These are phyloP conservation scores for Aureobasidium sp. DNA, from an alignment of 2,329 filamentous ascomycete genomes.

Conservation along the genomic window DNA sequence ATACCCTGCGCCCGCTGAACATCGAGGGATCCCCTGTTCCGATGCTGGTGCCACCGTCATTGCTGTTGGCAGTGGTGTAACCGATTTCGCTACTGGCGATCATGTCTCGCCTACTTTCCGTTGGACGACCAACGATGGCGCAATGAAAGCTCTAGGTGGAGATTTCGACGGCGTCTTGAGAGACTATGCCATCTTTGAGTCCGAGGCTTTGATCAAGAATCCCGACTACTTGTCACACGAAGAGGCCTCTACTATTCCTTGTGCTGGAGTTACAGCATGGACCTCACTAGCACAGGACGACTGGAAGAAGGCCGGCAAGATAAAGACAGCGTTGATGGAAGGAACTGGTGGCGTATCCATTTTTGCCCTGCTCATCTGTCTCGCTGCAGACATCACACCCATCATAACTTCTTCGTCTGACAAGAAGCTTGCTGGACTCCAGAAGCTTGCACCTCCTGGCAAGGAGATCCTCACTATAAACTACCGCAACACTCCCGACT, in stretches of 20 bases:
- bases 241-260: conserved; percentile 34
- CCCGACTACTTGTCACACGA: conserved; percentile 34
- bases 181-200: conserved; percentile 35
- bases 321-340: conserved; percentile 40
- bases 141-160: conserved; percentile 36
- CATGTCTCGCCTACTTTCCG: conserved; percentile 28
- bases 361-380: conserved; percentile 26
- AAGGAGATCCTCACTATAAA: conserved; percentile 23
- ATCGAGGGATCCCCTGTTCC: conserved; percentile 26
- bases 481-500: conserved; percentile 18
- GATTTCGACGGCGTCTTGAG: conserved; percentile 41
- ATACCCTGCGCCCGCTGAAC: conserved; percentile 27
- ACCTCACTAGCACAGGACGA: conserved; percentile 26
- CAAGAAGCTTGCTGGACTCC: conserved; percentile 18
- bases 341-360: conserved; percentile 28
- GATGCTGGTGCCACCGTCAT: conserved; percentile 29
- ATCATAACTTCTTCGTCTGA: conserved; percentile 29
- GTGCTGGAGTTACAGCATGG: conserved; percentile 44
- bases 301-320: conserved; percentile 32
- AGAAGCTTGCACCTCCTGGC: conserved; percentile 21
- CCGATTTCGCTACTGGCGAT: conserved; percentile 19
- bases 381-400: conserved; percentile 27
- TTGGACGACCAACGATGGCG: conserved; percentile 23
- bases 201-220: conserved; percentile 31
- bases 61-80: conserved; percentile 20